These are phyloP conservation scores for Lachnellula occidentalis DNA, from an alignment of 2,329 filamentous ascomycete species.

Conservation along the genomic window DNA sequence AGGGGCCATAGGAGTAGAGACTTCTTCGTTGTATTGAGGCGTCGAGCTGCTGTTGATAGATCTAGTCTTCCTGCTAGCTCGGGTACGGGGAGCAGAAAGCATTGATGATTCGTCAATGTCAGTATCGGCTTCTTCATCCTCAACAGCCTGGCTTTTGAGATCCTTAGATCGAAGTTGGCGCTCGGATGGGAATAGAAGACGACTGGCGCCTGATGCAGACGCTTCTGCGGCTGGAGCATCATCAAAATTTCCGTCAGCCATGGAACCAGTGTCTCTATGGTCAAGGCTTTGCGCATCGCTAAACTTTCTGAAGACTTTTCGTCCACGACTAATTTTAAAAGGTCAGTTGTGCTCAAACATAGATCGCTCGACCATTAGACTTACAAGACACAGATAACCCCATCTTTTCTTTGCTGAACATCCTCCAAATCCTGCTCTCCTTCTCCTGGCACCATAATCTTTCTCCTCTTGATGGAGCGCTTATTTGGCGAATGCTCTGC, in stretches of 20 bases:
- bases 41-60: conserved; percentile 14
- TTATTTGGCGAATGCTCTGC: conserved; percentile 39
- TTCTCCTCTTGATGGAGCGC: conserved; percentile 50
- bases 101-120: conserved; percentile 40
- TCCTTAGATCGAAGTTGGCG: conserved; percentile 45
- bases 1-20: conserved; percentile 49
- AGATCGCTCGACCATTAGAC: conserved; percentile 33
- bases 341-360: conserved; percentile 21
- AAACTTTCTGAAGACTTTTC: conserved; percentile 66
- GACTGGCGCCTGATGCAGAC: conserved; percentile 51
- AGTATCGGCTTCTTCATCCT: conserved; percentile 45
- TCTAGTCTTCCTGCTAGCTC: background rate
- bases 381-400: conserved; percentile 73
- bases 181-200: conserved; percentile 57
- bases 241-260: conserved; percentile 24
- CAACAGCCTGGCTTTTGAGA: conserved; percentile 58
- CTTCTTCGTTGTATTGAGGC: conserved; percentile 31
- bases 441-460: conserved; percentile 48
- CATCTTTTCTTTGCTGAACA: conserved; percentile 65
- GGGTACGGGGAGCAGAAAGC: background rate
- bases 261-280: conserved; percentile 17
- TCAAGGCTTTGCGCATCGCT: conserved; percentile 24
- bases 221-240: conserved; percentile 1
- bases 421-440: conserved; percentile 38
- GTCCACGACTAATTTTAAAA: conserved; percentile 58